Percentiles rank a stretch among this genome's conserved stretches.
Conservation (phyloP, 352 stramenopile species). For the Phytophthora meadii region DNA sequence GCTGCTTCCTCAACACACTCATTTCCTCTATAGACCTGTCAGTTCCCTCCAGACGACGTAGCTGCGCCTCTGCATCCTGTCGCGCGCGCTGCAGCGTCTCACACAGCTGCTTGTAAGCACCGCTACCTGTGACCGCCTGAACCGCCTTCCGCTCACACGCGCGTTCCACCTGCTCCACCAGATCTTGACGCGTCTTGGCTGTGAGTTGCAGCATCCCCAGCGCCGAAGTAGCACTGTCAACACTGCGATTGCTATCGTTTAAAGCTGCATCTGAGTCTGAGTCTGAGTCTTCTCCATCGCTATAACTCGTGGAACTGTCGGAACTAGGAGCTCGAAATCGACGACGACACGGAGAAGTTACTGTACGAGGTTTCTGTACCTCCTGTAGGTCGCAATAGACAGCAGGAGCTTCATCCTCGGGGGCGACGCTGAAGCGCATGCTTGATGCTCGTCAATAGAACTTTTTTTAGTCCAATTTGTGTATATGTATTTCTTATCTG, state of each 20-base stretch:
- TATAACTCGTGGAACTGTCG: slow-evolving; percentile 54
- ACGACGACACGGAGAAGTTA: background rate
- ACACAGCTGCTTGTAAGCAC: slow-evolving; percentile 66
- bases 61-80: slow-evolving; percentile 54
- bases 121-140: slow-evolving; percentile 56
- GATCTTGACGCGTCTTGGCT: slow-evolving; percentile 53
- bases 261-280: slow-evolving; percentile 12
- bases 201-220: slow-evolving; percentile 37
- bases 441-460: background rate
- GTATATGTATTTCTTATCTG: background rate
- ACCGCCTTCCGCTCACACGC: slow-evolving; percentile 70
- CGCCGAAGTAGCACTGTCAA: slow-evolving; percentile 16
- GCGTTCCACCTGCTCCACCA: slow-evolving; percentile 67
- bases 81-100: slow-evolving; percentile 65
- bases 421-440: slow-evolving; percentile 65
- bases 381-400: slow-evolving; percentile 11
- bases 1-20: slow-evolving; percentile 40
- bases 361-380: slow-evolving; percentile 1
- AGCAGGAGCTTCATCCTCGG: slow-evolving; percentile 34
- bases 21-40: slow-evolving; percentile 8
- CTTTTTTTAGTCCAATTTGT: slow-evolving; percentile 7
- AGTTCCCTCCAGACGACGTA: slow-evolving; percentile 32
- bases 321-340: slow-evolving; percentile 62
- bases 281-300: slow-evolving; percentile 41
- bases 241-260: slow-evolving; percentile 13